Evolutionary conservation across 306 rosid genomes (phyloP).

Genomic region (Sindora glabra): DNA sequence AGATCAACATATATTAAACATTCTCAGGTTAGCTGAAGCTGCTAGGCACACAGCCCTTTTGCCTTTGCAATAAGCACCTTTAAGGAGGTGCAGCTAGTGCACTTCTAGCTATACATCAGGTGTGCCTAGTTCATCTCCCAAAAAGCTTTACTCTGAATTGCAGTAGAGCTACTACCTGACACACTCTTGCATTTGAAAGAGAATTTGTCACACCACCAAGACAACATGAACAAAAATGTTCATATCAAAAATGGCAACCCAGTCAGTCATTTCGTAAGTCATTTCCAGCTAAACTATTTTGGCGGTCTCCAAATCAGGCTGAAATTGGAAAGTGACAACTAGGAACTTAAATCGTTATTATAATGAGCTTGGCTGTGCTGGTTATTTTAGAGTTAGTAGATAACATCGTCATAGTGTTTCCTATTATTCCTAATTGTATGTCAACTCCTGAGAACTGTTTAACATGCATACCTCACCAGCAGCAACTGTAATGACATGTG

Average conservation of each 20-base stretch:
- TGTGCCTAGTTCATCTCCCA: conserved; percentile 7
- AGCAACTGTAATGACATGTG: conserved; percentile 63
- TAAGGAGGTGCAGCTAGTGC: conserved; percentile 2
- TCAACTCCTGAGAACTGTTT: not conserved
- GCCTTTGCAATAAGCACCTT: conserved; percentile 1
- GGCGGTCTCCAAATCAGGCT: not conserved
- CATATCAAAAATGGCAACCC: too few species aligned
- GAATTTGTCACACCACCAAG: conserved; percentile 8
- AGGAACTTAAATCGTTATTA: not conserved
- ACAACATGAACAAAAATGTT: too few species aligned
- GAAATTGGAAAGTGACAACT: not conserved
- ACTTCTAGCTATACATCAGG: conserved; percentile 4
- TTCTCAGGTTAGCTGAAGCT: not conserved
- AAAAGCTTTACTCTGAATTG: conserved; percentile 12
- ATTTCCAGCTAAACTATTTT: not conserved
- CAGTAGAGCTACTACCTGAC: conserved; percentile 1
- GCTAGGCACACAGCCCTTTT: conserved; percentile 9
- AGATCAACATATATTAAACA: not conserved
- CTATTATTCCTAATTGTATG: too few species aligned
- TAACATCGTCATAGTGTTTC: too few species aligned
- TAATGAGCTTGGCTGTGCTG: not conserved
- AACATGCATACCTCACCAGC: conserved; percentile 79
- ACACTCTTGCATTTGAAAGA: conserved; percentile 18
- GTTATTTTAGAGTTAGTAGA: too few species aligned
- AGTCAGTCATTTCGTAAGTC: too few species aligned